Base-by-base conservation (phyloP, 2,329 filamentous ascomycete species). In the Triangularia setosa region DNA sequence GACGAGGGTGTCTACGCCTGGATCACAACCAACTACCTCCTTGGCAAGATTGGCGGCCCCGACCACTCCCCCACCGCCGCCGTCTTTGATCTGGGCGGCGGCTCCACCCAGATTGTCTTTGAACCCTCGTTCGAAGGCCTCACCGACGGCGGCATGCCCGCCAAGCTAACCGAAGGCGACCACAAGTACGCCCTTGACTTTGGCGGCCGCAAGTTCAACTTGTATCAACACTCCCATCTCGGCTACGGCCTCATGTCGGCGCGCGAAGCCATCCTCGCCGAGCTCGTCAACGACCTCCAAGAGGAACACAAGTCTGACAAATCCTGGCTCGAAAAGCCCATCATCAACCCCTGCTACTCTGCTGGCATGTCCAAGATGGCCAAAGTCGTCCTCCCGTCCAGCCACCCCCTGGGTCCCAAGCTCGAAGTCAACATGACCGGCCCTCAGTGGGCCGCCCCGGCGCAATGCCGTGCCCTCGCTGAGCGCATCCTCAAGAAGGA, bases 1-100 rank as follows among this genome's bases (percentile, higher is more conserved):
- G 91, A 97, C 74, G 95, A 99, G 80, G 95, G 95, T 75, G 94
- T 99, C 28, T 99, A 96, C 75, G 96, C 95, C 61, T 99, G 95
- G 95, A 96, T 99, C 76, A 99, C 95, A 6, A 95, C 93, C 70
- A 99, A 99, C 83, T 99, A 99, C 79, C 89, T 99, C 48, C 87
- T 99, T 24, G 94, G 94, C 73, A 98, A 98, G 81, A 98, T 99
- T 77, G 95, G 95, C 65, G 91, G 91, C 11, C 91, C 93, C 1
- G 94, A 97, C 75, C 87, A 93, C 76, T 92, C 87, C 68, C 90
- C 92, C 59, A 98, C 95, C 1, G 96, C 95, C 48, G 95, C 95
- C 59, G 88, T 97, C 65, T 97, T 99, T 73, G 95, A 99, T 75
- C 89, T 99, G 58, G 95, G 95, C 68, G 95, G 95, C 73, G 95